Conservation (phyloP, 768 basidiomycete genomes). For the Suillus decipiens region DNA sequence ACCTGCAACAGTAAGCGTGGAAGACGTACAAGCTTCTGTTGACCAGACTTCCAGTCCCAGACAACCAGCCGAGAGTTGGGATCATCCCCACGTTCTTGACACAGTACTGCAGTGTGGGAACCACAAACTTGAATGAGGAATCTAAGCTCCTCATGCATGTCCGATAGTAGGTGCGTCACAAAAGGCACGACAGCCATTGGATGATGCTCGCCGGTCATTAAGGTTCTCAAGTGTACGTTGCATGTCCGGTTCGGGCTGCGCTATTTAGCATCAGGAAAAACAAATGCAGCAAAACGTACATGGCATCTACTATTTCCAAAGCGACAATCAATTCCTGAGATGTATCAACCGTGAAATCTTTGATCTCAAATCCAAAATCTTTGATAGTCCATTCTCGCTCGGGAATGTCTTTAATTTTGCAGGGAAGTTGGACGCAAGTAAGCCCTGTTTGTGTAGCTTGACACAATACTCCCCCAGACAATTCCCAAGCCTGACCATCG, state of each 20-base stretch:
- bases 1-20: not conserved
- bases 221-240: slow-evolving; percentile 30
- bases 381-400: slow-evolving; percentile 29
- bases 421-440: slow-evolving; percentile 33
- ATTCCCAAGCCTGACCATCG: slow-evolving; percentile 33
- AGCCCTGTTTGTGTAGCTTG: slow-evolving; percentile 22
- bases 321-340: slow-evolving; percentile 38
- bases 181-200: slow-evolving; percentile 18
- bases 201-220: slow-evolving; percentile 33
- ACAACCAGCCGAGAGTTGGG: slow-evolving; percentile 24
- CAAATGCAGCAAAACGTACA: slow-evolving; percentile 19
- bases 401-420: slow-evolving; percentile 28
- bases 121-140: slow-evolving; percentile 37
- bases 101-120: slow-evolving; percentile 31
- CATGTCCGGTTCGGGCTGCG: slow-evolving; percentile 21
- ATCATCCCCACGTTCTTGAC: slow-evolving; percentile 15
- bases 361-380: slow-evolving; percentile 27
- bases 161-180: slow-evolving; percentile 16
- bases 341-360: slow-evolving; percentile 39
- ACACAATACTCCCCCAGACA: slow-evolving; percentile 36
- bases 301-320: slow-evolving; percentile 24
- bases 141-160: slow-evolving; percentile 9
- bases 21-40: slow-evolving; percentile 29
- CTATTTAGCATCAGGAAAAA: slow-evolving; percentile 7
- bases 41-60: slow-evolving; percentile 38